phyloP scores from a whole-genome alignment of 2,329 filamentous ascomycete genomes.

The Aureobasidium mangrovei region DNA sequence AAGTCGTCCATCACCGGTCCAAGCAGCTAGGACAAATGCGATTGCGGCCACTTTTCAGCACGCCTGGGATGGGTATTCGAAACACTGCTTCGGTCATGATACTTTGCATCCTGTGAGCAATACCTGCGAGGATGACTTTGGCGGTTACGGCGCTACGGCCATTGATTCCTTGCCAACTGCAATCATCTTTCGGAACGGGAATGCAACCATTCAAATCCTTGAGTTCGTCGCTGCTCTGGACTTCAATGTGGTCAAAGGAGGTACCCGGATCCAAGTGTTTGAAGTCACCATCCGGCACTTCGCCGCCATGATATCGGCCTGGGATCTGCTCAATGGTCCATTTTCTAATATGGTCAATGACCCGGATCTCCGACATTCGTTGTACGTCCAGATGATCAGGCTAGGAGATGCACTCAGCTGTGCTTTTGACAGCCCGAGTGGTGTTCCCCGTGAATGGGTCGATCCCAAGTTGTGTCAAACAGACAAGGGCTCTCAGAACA shows the following conservation, averaged over 20 bases:
- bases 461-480: conserved; percentile 19
- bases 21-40: background rate
- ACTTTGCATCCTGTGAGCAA: conserved; percentile 23
- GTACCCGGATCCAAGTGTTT: conserved; percentile 19
- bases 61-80: conserved; percentile 28
- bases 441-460: conserved; percentile 22
- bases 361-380: conserved; percentile 9
- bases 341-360: conserved; percentile 17
- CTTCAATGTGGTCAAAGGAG: conserved; percentile 16
- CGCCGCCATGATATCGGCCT: conserved; percentile 21
- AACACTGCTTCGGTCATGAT: conserved; percentile 27
- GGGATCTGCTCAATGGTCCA: conserved; percentile 20
- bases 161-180: conserved; percentile 22
- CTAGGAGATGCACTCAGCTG: conserved; percentile 20
- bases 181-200: conserved; percentile 20
- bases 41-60: conserved; percentile 22
- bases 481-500: conserved; percentile 19
- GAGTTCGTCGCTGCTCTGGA: conserved; percentile 19
- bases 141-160: conserved; percentile 22
- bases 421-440: conserved; percentile 19
- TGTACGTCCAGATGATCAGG: conserved; percentile 20
- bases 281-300: conserved; percentile 22
- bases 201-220: conserved; percentile 18
- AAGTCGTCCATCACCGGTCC: background rate
- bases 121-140: conserved; percentile 22